Base-by-base conservation (phyloP, 345 rosid species). In the Linum tenue region DNA sequence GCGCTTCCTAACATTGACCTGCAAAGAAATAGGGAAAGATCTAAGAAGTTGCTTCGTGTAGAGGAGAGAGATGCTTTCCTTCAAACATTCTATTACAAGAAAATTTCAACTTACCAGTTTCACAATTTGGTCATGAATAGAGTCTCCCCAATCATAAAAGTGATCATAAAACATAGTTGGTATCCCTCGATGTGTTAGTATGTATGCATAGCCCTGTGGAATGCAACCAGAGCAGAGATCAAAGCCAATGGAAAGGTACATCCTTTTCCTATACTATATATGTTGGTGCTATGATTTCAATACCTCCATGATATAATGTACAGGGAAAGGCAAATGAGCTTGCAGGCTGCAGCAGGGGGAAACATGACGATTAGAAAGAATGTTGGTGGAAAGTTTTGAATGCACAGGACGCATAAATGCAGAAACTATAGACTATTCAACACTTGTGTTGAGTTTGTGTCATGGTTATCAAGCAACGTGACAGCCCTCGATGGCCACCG, bases 401-500 rank as follows among this genome's bases (percentile, higher is more conserved):
- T 48, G 53, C 53, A 10, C 36, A 55, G 41, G 50, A 43, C 38
- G 0, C 22, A 40, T 22, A 22, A 36, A 56, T 55, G 41, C 41
- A 17, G n/a, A 5, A 6, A 57, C 42, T 36, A 68, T 17, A 17
- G 37, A 12, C 38, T 6, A 53, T 57, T 5, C 9, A 40, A 56
- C 71, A 85, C 95, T 91, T 89, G 95, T 41, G 96, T 87, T 72
- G 98, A 92, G 70, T 95, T 95, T 62, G 96, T 92, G 70, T 89
- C 95, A 64, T 92, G 98, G 75, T 89, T 92, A 70, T 92, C 98
- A 31, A 92, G 78, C 73, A 89, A 87, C 3, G 98, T 87, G 60
- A 86, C 91, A 42, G 95, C 80, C 81, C 96, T 87, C 22, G 92
- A 92, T 66, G 96, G 90, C 98, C 98, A 92, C 98, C 87, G 84